Evolutionary conservation across 2,329 filamentous ascomycete species (phyloP), one percentile per base, ranked within the genome.

Genomic region (Fusarium acutatum): DNA sequence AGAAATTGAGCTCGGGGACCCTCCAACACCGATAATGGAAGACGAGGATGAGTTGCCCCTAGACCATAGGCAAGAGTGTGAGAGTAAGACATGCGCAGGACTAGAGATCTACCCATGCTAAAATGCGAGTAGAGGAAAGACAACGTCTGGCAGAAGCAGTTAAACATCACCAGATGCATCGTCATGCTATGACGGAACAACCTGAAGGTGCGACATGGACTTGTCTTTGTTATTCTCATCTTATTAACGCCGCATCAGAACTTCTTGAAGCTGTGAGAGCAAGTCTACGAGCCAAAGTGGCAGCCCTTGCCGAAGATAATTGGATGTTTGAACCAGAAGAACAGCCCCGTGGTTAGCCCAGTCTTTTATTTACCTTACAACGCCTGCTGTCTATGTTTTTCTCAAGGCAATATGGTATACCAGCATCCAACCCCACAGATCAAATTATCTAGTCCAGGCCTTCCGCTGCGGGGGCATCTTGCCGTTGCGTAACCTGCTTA

Each of bases 261-360:
- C 86, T 95, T 7, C 85, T 94, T 32, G 90, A 92, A 72, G 88
- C 90, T 28, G 88, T 95, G 53, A 89, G 90, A 72, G 88, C 90
- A 38, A 95, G 92, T 80, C 84, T 97, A 61, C 87, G 90, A 74
- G 89, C 89, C 66, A 94, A 94, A 80, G 92, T 95, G 5, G 88
- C 89, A 22, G 90, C 91, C 20, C 83, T 97, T 56, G 88, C 93
- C 28, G 93, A 96, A 57, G 95, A 97, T 78, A 93, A 92, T 77
- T 97, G 95, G 95, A 97, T 97, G 92, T 97, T 93, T 82, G 94
- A 95, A 80, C 85, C 89, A 5, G 92, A 94, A 76, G 87, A 89
- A 60, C 83, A 86, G 69, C 81, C 82, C 46, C 84, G 84, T 43
- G 78, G 77, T 64, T 80, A 75, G 79, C 73, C 60, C 60, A 61